A percentile compares a stretch with the other conserved stretches of the same genome.
Evolutionary conservation across 2,329 filamentous ascomycete genomes (phyloP).

Genomic region (Beauveria medogensis): DNA sequence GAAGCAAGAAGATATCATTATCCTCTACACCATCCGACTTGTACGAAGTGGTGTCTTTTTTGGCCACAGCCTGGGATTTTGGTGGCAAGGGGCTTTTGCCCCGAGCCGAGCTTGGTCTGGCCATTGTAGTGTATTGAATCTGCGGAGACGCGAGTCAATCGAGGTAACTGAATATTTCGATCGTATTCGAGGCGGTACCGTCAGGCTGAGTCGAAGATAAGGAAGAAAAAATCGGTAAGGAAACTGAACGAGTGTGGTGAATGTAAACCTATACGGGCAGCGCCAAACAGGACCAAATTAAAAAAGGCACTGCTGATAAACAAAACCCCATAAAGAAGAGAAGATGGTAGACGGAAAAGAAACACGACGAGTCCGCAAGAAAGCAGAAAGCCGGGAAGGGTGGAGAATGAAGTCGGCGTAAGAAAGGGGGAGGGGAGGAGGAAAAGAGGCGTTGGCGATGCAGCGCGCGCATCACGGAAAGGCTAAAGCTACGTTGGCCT

Average conservation of each 20-base stretch:
- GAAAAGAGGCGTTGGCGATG: slow-evolving; percentile 14
- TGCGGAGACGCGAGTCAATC: neutral
- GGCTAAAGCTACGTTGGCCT: slow-evolving; percentile 33
- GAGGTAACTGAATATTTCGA: neutral
- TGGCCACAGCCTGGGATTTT: slow-evolving; percentile 26
- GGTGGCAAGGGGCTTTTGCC: slow-evolving; percentile 30
- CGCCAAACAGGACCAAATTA: neutral
- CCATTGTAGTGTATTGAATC: slow-evolving; percentile 21
- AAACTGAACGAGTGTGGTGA: slow-evolving; percentile 17
- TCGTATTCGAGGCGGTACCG: neutral
- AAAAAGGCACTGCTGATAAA: slow-evolving; percentile 15
- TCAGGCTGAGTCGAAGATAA: neutral
- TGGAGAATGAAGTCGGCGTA: slow-evolving; percentile 8
- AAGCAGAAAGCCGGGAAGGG: slow-evolving; percentile 6
- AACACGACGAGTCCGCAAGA: slow-evolving; percentile 2
- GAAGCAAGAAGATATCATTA: slow-evolving; percentile 86
- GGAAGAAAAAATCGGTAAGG: neutral
- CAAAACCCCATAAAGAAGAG: slow-evolving; percentile 3
- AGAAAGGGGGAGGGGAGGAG: slow-evolving; percentile 11
- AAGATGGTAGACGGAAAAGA: slow-evolving; percentile 13
- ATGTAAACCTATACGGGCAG: slow-evolving; percentile 9
- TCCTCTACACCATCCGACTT: slow-evolving; percentile 74
- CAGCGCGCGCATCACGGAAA: slow-evolving; percentile 18
- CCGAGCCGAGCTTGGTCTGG: slow-evolving; percentile 25
- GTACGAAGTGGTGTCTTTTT: slow-evolving; percentile 46